Evolutionary conservation across 441 rosid genomes (phyloP).

Genomic region (Pelargonium cotyledonis): DNA sequence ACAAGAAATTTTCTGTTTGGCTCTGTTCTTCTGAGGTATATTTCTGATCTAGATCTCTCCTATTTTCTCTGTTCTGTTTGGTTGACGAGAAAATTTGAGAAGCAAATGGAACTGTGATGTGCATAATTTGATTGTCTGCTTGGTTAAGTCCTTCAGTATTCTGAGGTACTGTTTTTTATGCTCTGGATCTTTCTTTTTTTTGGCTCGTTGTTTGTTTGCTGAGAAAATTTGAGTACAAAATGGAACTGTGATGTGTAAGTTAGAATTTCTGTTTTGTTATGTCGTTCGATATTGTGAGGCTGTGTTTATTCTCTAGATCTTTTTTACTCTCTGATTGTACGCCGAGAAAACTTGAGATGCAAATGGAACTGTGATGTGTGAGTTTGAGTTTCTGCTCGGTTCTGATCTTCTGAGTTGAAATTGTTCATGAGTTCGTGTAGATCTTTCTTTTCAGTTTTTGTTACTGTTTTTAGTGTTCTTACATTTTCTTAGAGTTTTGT

Average conservation of each 20-base stretch:
- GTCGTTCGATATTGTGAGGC: not conserved
- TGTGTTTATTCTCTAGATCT: too few relatives aligned
- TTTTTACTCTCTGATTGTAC: not conserved
- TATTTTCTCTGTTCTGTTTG: not conserved
- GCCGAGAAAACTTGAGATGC: not conserved
- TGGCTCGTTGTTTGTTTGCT: not conserved
- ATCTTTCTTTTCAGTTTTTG: not conserved
- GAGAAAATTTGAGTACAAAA: not conserved
- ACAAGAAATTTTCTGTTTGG: slow-evolving; percentile 19
- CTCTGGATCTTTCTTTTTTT: too few relatives aligned
- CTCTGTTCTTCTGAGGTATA: slow-evolving; percentile 12
- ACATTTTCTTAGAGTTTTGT: not conserved
- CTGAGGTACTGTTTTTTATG: too few relatives aligned
- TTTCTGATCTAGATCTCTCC: slow-evolving; percentile 23
- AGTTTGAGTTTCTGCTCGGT: not conserved
- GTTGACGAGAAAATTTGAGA: not conserved
- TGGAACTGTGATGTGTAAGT: not conserved
- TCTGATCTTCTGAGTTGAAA: not conserved
- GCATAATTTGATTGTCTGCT: not conserved
- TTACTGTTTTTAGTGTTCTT: not conserved
- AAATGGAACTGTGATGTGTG: not conserved
- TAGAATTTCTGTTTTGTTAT: not conserved
- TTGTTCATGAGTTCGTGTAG: not conserved
- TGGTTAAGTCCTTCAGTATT: not conserved
- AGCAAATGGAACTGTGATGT: not conserved